Conservation (phyloP, 1,139 yeast species). For the Pichia sp. region DNA sequence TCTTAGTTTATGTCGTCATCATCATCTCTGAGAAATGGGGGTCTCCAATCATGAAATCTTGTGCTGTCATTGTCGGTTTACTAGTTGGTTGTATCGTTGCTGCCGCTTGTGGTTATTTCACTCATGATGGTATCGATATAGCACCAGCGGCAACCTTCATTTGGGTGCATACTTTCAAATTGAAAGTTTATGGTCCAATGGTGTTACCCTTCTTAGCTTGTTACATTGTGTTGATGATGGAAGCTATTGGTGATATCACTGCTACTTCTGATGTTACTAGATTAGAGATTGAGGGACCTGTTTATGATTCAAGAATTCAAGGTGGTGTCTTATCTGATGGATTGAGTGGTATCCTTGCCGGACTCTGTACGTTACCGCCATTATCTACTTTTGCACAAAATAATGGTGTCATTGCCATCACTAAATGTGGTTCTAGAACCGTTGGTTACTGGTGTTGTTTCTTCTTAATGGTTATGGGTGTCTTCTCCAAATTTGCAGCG, state of each 20-base stretch:
- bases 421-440: constrained; percentile 79
- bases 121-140: constrained; percentile 41
- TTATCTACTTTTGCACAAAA: constrained; percentile 89
- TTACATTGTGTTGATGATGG: constrained; percentile 76
- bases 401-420: constrained; percentile 86
- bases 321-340: constrained; percentile 90
- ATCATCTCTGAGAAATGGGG: constrained; percentile 79
- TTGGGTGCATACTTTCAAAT: constrained; percentile 80
- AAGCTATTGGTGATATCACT: constrained; percentile 87
- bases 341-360: constrained; percentile 62
- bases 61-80: constrained; percentile 82
- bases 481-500: constrained; percentile 84
- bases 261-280: constrained; percentile 90
- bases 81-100: constrained; percentile 87
- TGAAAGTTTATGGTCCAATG: constrained; percentile 72
- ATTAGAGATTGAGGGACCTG: constrained; percentile 70
- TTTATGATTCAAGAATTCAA: constrained; percentile 78
- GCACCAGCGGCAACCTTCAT: constrained; percentile 84
- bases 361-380: constrained; percentile 71
- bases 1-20: constrained; percentile 68
- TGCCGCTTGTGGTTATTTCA: constrained; percentile 83
- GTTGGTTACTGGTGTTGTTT: constrained; percentile 91
- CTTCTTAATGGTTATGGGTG: constrained; percentile 76
- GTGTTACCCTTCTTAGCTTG: constrained; percentile 80
- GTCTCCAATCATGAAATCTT: constrained; percentile 89